phyloP scores from a whole-genome alignment of 495 filamentous ascomycete genomes.

The Penicillium mononematosum region DNA sequence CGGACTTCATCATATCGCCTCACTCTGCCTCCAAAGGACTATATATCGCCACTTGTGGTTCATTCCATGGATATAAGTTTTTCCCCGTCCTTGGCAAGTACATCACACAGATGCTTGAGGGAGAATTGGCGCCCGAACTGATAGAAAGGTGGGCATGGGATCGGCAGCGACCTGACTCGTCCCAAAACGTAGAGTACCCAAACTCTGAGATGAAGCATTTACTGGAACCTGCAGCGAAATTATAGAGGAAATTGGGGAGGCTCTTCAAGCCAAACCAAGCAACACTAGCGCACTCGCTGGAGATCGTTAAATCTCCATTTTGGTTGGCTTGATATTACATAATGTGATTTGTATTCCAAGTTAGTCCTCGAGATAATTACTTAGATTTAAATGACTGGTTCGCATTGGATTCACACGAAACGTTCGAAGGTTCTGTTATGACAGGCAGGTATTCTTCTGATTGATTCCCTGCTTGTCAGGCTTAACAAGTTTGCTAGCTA shows the following conservation, averaged over 20 bases:
- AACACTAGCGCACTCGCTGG: no score
- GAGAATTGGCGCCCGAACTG: constrained; percentile 42
- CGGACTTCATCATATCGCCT: constrained; percentile 57
- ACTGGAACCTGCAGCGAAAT: constrained; percentile 36
- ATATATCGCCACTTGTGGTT: constrained; percentile 51
- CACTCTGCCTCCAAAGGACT: constrained; percentile 52
- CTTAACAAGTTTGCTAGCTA: no score
- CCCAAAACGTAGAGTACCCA: constrained; percentile 36
- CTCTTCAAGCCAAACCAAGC: no score
- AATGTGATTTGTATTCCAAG: no score
- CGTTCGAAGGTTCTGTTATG: no score
- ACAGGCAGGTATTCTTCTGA: no score
- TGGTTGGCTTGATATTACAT: no score
- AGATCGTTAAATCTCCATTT: no score
- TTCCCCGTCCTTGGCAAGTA: constrained; percentile 59
- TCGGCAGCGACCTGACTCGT: constrained; percentile 41
- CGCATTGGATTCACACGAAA: no score
- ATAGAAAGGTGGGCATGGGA: constrained; percentile 57
- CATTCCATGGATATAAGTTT: constrained; percentile 59
- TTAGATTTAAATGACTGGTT: no score
- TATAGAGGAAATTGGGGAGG: constrained; percentile 22
- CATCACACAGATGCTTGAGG: constrained; percentile 55
- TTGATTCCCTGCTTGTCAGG: no score
- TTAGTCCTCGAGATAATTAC: no score
- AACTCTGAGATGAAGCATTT: constrained; percentile 39